phyloP scores from a whole-genome alignment of 2,329 filamentous ascomycete genomes.

The Neocucurbitaria cava region DNA sequence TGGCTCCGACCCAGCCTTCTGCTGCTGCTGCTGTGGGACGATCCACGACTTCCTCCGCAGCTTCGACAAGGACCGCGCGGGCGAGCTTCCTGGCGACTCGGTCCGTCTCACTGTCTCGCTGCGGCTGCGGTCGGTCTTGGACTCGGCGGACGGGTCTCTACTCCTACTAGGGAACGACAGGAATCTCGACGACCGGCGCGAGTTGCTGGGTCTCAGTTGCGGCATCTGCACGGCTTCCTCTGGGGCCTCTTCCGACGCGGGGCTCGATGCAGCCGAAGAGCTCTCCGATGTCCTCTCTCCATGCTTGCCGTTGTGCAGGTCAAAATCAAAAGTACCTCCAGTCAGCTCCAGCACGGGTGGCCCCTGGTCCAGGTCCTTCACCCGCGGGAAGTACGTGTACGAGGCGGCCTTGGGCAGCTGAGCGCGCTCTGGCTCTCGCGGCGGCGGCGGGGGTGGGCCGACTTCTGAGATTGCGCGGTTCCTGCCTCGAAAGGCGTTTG shows the following conservation, averaged over 20 bases:
- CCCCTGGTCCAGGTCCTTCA: constrained; percentile 46
- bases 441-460: constrained; percentile 29
- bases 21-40: constrained; percentile 21
- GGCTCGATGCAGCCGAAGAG: constrained; percentile 55
- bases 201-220: constrained; percentile 39
- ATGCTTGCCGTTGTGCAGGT: constrained; percentile 32
- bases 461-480: constrained; percentile 44
- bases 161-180: constrained; percentile 44
- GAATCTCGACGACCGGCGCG: constrained; percentile 47
- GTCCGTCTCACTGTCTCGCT: constrained; percentile 32
- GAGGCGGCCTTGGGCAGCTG: constrained; percentile 49
- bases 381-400: constrained; percentile 51
- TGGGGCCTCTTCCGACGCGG: constrained; percentile 48
- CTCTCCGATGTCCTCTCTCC: constrained; percentile 46
- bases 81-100: constrained; percentile 34
- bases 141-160: constrained; percentile 41
- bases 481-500: constrained; percentile 39
- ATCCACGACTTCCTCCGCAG: constrained; percentile 48
- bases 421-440: constrained; percentile 30
- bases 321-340: constrained; percentile 41
- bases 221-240: constrained; percentile 40
- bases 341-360: constrained; percentile 36
- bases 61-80: constrained; percentile 41
- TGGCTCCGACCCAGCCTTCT: constrained; percentile 15
- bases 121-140: constrained; percentile 36